A percentile compares a stretch with the other conserved stretches of the same genome.
Evolutionary conservation across 768 basidiomycete species (phyloP).

Genomic region (Suillus subalutaceus): DNA sequence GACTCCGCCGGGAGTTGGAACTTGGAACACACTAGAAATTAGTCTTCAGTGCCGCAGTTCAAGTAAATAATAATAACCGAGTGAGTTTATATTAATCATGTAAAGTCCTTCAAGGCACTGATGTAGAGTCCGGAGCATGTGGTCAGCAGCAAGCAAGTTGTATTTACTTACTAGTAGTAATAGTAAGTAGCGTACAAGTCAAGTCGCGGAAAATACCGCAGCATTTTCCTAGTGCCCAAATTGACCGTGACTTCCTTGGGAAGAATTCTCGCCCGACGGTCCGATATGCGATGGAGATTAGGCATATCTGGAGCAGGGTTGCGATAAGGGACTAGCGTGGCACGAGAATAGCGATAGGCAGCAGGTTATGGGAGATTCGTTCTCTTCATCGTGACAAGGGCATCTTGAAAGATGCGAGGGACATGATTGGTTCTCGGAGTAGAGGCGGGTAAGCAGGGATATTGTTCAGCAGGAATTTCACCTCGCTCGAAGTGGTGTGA

Average conservation of each 20-base stretch:
- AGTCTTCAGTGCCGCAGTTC: too few relatives aligned
- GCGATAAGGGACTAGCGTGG: constrained; percentile 20
- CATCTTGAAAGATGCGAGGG: constrained; percentile 1
- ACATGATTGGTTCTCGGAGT: neutral
- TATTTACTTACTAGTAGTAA: too few relatives aligned
- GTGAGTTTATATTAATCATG: too few relatives aligned
- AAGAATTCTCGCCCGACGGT: constrained; percentile 33
- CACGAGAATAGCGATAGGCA: neutral
- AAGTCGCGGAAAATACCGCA: too few relatives aligned
- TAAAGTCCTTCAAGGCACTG: too few relatives aligned
- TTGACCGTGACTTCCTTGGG: neutral
- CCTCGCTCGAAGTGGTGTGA: neutral
- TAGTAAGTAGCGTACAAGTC: too few relatives aligned
- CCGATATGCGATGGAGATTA: constrained; percentile 35
- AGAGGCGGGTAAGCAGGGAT: neutral
- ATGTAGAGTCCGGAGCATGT: too few relatives aligned
- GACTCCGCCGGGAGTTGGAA: too few relatives aligned
- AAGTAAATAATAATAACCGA: too few relatives aligned
- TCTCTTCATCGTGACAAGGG: constrained; percentile 2
- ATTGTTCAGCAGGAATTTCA: neutral
- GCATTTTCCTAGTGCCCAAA: too few relatives aligned
- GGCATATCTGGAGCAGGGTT: constrained; percentile 38
- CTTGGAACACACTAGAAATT: too few relatives aligned
- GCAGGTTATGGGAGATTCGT: constrained; percentile 5
- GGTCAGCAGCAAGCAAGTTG: too few relatives aligned